Conservation (phyloP, 1,139 yeast genomes). For the Taphrina confusa region DNA sequence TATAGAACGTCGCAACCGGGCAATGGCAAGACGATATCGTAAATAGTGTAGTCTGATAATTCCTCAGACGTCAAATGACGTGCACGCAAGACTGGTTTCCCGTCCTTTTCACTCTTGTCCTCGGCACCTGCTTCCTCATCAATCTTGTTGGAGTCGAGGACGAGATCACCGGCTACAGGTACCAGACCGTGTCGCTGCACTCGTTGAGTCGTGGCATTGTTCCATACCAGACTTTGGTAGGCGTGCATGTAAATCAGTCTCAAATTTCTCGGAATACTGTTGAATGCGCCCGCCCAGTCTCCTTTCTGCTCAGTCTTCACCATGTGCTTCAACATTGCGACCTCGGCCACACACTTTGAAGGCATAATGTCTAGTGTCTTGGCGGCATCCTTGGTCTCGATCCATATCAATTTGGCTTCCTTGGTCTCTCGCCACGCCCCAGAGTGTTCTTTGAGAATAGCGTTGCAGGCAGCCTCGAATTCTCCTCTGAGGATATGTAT, state of each 20-base stretch:
- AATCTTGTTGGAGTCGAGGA: constrained; percentile 51
- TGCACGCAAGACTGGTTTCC: constrained; percentile 49
- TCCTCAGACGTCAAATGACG: constrained; percentile 68
- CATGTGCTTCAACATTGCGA: constrained; percentile 64
- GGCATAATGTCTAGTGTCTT: constrained; percentile 77
- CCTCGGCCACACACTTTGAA: constrained; percentile 81
- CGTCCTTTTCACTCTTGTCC: constrained; percentile 42
- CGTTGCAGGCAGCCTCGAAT: constrained; percentile 77
- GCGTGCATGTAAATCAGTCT: constrained; percentile 96
- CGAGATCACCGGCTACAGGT: constrained; percentile 81
- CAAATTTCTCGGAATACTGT: constrained; percentile 76
- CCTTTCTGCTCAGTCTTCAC: constrained; percentile 48
- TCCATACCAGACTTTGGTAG: constrained; percentile 95
- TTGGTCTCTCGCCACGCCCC: constrained; percentile 48
- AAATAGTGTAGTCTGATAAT: constrained; percentile 61
- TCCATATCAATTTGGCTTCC: constrained; percentile 61
- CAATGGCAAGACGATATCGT: constrained; percentile 85
- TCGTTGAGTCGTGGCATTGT: constrained; percentile 76
- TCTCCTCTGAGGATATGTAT: constrained; percentile 66
- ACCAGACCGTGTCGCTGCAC: constrained; percentile 67
- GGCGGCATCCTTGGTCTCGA: constrained; percentile 65
- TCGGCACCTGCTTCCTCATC: constrained; percentile 35
- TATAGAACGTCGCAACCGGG: constrained; percentile 90
- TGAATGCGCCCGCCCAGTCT: constrained; percentile 72
- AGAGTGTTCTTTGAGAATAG: constrained; percentile 81